Base-by-base conservation (phyloP, 495 filamentous ascomycete genomes). In the Xylaria nigripes region DNA sequence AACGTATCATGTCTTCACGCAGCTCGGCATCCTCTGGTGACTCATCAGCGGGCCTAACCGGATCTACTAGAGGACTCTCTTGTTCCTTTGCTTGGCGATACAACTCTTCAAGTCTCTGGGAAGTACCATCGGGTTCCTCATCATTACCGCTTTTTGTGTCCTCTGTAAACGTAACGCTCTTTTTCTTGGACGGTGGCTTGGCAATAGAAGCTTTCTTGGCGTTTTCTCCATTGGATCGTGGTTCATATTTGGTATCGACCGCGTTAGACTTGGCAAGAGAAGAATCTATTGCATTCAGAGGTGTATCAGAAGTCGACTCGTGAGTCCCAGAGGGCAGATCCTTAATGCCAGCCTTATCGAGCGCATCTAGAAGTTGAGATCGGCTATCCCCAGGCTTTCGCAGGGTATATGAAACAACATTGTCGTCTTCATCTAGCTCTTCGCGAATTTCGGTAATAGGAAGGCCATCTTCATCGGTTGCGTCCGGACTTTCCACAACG, bases 1-100 rank as follows among this genome's bases (percentile, higher is more conserved):
- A 97, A 55, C 86, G 75, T n/a, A 96, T 70, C 93, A 98, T 97
- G 59, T 96, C 82, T 50, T 85, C 81, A 10, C 94, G 86, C 2
- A 95, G 68, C n/a, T 74, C 73, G 9, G 87, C 84, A 63, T 95
- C 91, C 57, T 95, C 90, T 3, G 75, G 68, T 0, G 87, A 81
- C 61, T 98, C 94, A 50, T 87, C 75, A 0, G 81, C 69, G 6
- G 75, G 76, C 13, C 76, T 69, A 12, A 76, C 64, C 1, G 73
- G 71, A 19, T 70, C 64, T 7, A 73, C 69, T 59, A 74, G 63
- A 21, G 71, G 70, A 6, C 46, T 63, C 42, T 77, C 66, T 41
- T 71, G 66, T 22, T 76, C 70, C 38, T 69, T 72, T 1, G 68
- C 73, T 13, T 63, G 57, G 21, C 70, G 69, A 63, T 83, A 75